Base-by-base conservation (phyloP, 2,329 filamentous ascomycete genomes). In the Epichloe aotearoae region DNA sequence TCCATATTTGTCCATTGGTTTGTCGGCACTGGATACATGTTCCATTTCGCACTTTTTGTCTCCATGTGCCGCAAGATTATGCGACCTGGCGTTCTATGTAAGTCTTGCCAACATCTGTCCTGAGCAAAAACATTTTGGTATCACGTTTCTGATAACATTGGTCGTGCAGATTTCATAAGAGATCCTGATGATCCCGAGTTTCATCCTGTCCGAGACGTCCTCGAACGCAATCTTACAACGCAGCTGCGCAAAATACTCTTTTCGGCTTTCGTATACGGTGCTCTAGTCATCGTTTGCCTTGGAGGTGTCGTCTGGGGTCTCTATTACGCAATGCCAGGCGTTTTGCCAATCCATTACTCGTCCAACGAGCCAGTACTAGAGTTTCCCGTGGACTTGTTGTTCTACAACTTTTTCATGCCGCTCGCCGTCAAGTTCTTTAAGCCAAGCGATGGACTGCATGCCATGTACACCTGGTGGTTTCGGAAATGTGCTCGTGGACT, bases 1-100 rank as follows among this genome's bases (percentile, higher is more conserved):
- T 95, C 91, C 14, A 80, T 94, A 14, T 98, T 98, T 64, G 86
- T 97, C 49, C 93, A 98, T 66, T 98, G 93, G 93, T 98, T 98
- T 62, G 84, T 96, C 51, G 93, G 93, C 46, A 98, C 93, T 3
- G 95, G 90, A 55, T 98, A 98, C 68, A 98, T 98, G 94, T 98
- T 98, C 70, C 93, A 98, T 65, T 98, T 98, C 64, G 93, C 93
- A 5, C 77, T 98, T 3, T 98, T 98, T 64, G 93, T 98, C 17
- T 94, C 90, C 51, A 97, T 98, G 90, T 98, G 93, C 68, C 84
- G 93, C 55, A 96, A 95, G 71, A 95, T 97, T 53, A 87, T 98
- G 84, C 84, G 93, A 55, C 88, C 82, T 58, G 93, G 93, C 48
- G 93, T 98, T 40, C 74, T 98, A 53, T 97, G 84, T 88, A 73